Evolutionary conservation across 2,329 filamentous ascomycete genomes (phyloP).

Genomic region (Zymoseptoria tritici): DNA sequence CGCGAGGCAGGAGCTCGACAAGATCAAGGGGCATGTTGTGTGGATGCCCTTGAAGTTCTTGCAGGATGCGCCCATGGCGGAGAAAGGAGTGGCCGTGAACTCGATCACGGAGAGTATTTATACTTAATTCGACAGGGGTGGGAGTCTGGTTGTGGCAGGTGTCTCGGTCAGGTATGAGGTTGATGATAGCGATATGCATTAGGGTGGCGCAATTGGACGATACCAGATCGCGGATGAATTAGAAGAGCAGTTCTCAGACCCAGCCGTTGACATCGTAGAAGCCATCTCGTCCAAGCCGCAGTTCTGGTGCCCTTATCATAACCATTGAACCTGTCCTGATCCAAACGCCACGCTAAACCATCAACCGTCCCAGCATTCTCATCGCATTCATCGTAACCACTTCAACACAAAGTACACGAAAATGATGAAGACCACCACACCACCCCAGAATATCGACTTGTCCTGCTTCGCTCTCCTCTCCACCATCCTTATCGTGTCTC

Average conservation of each 20-base stretch:
- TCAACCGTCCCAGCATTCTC: neutral
- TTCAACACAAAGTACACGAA: constrained; percentile 91
- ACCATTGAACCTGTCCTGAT: neutral
- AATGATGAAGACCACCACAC: constrained; percentile 75
- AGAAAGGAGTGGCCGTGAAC: constrained; percentile 80
- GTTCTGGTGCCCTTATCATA: neutral
- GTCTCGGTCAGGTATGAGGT: neutral
- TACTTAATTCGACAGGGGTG: constrained; percentile 42
- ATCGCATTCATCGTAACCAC: constrained; percentile 47
- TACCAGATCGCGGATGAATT: neutral
- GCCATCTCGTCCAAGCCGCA: neutral
- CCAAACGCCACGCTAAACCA: neutral
- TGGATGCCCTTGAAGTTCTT: constrained; percentile 94
- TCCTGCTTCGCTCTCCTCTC: constrained; percentile 87
- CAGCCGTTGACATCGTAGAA: neutral
- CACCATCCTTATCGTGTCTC: constrained; percentile 95
- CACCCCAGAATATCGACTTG: constrained; percentile 94
- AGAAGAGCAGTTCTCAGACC: neutral
- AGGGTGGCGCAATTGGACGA: neutral
- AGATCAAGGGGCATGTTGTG: constrained; percentile 75
- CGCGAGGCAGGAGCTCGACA: constrained; percentile 65
- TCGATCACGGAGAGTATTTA: constrained; percentile 80
- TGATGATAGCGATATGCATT: neutral
- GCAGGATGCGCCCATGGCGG: constrained; percentile 78
- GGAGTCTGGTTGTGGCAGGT: neutral